These are phyloP conservation scores for baker's yeast (Saccharomyces cerevisiae) DNA, from an alignment of 805 yeast species.

Conservation along the genomic window DNA sequence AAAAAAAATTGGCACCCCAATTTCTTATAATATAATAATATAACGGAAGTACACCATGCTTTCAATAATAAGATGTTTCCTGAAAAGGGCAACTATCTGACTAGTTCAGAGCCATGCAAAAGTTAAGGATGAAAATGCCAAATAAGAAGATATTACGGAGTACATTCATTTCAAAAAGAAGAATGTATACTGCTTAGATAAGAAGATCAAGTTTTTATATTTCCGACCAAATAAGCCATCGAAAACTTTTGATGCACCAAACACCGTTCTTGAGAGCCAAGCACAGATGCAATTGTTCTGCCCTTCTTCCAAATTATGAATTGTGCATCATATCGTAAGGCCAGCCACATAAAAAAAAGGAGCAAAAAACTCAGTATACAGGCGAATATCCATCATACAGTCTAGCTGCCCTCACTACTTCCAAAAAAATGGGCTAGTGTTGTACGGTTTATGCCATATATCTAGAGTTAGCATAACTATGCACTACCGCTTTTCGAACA, in stretches of 20 bases:
- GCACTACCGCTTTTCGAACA: no score
- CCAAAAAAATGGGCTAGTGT: no score
- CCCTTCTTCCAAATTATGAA: conserved; percentile 9
- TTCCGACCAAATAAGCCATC: conserved; percentile 6
- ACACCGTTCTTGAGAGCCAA: not conserved
- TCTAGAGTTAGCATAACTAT: no score
- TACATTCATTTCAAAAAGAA: conserved; percentile 3
- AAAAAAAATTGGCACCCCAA: no score
- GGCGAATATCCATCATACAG: no score
- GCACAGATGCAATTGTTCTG: conserved; percentile 12
- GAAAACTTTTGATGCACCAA: conserved; percentile 7
- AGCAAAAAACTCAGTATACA: not conserved
- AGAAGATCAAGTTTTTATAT: conserved; percentile 7
- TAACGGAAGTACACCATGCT: no score
- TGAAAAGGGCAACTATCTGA: not conserved
- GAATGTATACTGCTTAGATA: conserved; percentile 4
- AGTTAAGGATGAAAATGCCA: not conserved
- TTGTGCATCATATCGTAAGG: not conserved
- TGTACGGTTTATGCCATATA: no score
- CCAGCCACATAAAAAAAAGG: not conserved
- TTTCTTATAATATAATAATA: no score
- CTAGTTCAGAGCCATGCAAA: not conserved
- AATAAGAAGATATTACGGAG: not conserved
- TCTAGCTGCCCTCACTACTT: no score
- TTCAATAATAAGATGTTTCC: not conserved